Evolutionary conservation across 1,284 basidiomycete genomes (phyloP).

Genomic region (Apiotrichum domesticum): DNA sequence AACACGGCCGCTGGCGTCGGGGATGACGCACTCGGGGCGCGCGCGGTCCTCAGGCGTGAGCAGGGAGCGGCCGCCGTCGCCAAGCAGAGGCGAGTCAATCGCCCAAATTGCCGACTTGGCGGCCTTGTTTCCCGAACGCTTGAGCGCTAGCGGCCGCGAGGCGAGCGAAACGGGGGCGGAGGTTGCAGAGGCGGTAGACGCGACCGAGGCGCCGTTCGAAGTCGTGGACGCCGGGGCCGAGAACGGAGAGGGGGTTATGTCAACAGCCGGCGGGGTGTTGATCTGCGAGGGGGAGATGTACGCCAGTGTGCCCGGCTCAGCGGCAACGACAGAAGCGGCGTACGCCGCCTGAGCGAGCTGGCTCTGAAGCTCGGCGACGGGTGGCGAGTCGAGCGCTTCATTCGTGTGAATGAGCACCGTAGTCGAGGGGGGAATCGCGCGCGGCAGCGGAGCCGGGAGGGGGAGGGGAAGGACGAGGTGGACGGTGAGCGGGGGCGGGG

Average conservation of each 20-base stretch:
- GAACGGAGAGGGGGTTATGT: background rate
- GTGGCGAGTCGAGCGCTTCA: background rate
- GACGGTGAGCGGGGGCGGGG: constrained; percentile 32
- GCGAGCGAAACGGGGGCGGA: constrained; percentile 10
- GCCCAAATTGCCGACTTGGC: constrained; percentile 47
- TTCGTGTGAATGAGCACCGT: constrained; percentile 37
- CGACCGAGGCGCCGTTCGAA: background rate
- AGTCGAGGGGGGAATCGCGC: constrained; percentile 38
- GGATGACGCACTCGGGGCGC: constrained; percentile 48
- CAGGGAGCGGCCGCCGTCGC: constrained; percentile 49
- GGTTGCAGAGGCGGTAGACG: background rate
- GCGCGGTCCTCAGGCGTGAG: constrained; percentile 51
- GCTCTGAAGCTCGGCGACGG: constrained; percentile 16
- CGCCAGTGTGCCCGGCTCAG: constrained; percentile 24
- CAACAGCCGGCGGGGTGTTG: constrained; percentile 6
- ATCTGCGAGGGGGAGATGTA: constrained; percentile 31
- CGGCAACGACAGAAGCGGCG: constrained; percentile 25
- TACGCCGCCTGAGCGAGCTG: constrained; percentile 27
- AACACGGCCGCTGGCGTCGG: constrained; percentile 40
- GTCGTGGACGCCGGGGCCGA: constrained; percentile 6
- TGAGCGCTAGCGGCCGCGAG: constrained; percentile 36
- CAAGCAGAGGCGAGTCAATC: constrained; percentile 37
- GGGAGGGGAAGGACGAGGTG: constrained; percentile 45
- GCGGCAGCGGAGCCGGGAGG: constrained; percentile 32
- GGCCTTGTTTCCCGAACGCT: constrained; percentile 30